Conservation (phyloP, 177 flowering plant genomes). For the Vitis hybrid region DNA sequence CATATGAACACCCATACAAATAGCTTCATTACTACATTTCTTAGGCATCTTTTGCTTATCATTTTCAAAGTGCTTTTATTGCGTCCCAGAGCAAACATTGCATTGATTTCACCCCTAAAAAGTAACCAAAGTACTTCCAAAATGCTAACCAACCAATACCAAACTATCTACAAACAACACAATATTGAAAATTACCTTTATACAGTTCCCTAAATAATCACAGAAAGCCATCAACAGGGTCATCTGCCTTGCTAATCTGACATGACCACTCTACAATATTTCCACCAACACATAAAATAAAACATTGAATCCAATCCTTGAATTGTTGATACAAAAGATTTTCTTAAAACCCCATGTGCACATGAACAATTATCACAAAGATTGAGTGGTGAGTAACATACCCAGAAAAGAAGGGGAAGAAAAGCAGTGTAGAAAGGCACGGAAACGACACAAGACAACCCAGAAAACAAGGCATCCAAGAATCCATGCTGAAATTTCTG, state of each 20-base stretch:
- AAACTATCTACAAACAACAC: too few species aligned
- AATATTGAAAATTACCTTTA: slow-evolving; percentile 53
- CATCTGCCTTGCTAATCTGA: slow-evolving; percentile 95
- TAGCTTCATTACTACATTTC: neutral
- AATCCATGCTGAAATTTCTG: slow-evolving; percentile 69
- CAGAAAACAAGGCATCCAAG: slow-evolving; percentile 79
- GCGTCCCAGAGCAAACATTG: too few species aligned
- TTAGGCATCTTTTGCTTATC: too few species aligned
- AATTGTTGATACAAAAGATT: slow-evolving; percentile 1
- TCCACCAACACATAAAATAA: slow-evolving; percentile 1
- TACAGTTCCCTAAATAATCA: slow-evolving; percentile 81
- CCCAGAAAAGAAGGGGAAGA: slow-evolving; percentile 97
- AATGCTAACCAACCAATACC: too few species aligned
- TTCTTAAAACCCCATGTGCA: slow-evolving; percentile 1
- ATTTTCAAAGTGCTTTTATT: too few species aligned
- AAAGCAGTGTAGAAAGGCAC: slow-evolving; percentile 98
- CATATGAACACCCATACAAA: slow-evolving; percentile 5
- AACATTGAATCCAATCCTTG: slow-evolving; percentile 3
- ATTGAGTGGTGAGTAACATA: slow-evolving; percentile 26
- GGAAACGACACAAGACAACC: slow-evolving; percentile 86
- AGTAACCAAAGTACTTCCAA: too few species aligned
- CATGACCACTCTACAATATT: slow-evolving; percentile 84
- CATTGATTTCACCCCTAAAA: too few species aligned
- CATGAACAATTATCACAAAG: neutral
- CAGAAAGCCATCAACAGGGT: slow-evolving; percentile 94